Percentiles rank a stretch among this genome's conserved stretches.
phyloP scores from a whole-genome alignment of 331 rosid species.

The Phaseolus coccineus region DNA sequence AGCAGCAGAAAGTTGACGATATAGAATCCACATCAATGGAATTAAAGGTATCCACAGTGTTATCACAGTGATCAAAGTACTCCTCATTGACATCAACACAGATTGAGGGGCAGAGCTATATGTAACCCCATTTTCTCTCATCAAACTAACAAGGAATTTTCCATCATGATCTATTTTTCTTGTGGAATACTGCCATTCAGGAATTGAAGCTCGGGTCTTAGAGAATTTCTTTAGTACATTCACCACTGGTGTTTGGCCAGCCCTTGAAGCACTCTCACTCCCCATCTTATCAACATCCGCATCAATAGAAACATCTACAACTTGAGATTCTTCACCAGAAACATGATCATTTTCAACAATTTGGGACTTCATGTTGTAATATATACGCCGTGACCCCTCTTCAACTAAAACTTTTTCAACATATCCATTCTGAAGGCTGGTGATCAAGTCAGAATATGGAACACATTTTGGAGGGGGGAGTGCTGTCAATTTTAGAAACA shows the following conservation, averaged over 20 bases:
- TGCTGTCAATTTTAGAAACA: constrained; percentile 75
- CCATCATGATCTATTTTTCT: constrained; percentile 91
- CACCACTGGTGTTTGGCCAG: constrained; percentile 42
- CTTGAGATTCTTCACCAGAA: constrained; percentile 53
- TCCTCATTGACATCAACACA: constrained; percentile 73
- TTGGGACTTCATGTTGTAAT: constrained; percentile 56
- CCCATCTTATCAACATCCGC: constrained; percentile 42
- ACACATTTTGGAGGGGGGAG: constrained; percentile 69
- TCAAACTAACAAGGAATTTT: constrained; percentile 79
- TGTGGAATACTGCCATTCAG: constrained; percentile 80
- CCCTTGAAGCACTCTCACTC: constrained; percentile 50
- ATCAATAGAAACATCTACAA: constrained; percentile 43
- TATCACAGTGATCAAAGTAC: constrained; percentile 74
- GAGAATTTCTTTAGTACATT: constrained; percentile 56
- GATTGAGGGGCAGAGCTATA: constrained; percentile 96
- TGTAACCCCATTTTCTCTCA: constrained; percentile 84
- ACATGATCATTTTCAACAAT: constrained; percentile 43
- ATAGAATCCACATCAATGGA: constrained; percentile 96
- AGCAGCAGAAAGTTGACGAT: constrained; percentile 92
- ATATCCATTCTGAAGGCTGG: constrained; percentile 66
- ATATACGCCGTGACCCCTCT: constrained; percentile 89
- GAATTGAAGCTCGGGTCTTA: constrained; percentile 55
- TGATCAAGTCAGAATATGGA: constrained; percentile 83
- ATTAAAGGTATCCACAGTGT: constrained; percentile 92
- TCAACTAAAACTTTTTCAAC: constrained; percentile 78